Base-by-base conservation (phyloP, 139 green algal genomes). In the Chlamydomonas eustigma region DNA sequence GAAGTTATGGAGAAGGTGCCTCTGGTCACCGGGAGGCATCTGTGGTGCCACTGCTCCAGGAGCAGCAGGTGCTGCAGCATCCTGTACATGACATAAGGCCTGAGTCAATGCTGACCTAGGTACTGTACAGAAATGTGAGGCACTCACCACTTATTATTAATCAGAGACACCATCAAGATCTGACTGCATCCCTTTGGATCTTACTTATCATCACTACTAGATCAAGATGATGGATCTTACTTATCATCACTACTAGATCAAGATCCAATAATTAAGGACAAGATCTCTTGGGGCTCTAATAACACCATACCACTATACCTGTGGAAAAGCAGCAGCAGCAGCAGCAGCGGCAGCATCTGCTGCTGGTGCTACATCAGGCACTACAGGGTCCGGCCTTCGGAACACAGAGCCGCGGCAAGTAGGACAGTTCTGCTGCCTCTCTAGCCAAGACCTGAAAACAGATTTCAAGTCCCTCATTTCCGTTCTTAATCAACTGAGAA, bases 401-500 rank as follows among this genome's bases (percentile, higher is more conserved):
- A 97, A 88, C n/a, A 98, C 93, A 3, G 91, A 81, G 0, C 83
- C 88, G n/a, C 95, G 85, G 87, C 95, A 99, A 1, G 91, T 98
- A n/a, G 93, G 93, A 87, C 93, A 97, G 84, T 90, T 96, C 77
- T 98, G 95, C 83, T 99, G 95, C 12, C 95, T 80, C 87, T 98
- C 95, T 71, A 99, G 84, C 95, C 95, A 99, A 1, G 94, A 96
- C 74, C 89, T 91, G 80, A 71, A 78, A 28, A 22, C 6, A 4
- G 34, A 58, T 58, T 58, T 58, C 44, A 58, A 58, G 12, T 18
- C 12, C 18, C 44, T 12, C 12, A 58, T 58, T 28, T 18, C 12
- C 12, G 44, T 58, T 28, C 44, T 18, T 18, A 39, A n/a, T 63
- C 30, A 37, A 66, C 18, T 76, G 22, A 71, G 12, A 5, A 70